Conservation (phyloP, 2,329 filamentous ascomycete species). For the Sclerotinia trifoliorum region DNA sequence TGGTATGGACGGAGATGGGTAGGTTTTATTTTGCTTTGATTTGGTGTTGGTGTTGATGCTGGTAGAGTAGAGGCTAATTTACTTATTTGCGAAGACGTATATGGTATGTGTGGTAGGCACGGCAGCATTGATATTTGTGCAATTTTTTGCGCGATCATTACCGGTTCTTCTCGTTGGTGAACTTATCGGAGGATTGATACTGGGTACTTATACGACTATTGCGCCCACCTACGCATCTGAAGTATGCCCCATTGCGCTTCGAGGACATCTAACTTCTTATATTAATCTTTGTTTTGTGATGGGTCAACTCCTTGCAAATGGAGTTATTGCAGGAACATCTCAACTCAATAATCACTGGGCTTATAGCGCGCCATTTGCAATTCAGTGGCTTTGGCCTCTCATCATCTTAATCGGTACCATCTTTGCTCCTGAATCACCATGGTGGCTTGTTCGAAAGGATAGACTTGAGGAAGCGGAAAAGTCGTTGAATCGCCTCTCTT, state of each 20-base stretch:
- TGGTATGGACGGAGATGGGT: constrained; percentile 30
- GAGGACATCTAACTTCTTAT: constrained; percentile 51
- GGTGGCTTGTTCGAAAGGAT: constrained; percentile 49
- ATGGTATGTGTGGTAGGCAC: constrained; percentile 25
- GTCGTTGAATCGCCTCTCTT: constrained; percentile 33
- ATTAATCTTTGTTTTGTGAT: constrained; percentile 54
- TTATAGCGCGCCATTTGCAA: constrained; percentile 38
- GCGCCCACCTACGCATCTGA: constrained; percentile 44
- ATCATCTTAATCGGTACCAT: constrained; percentile 47
- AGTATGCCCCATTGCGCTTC: constrained; percentile 52
- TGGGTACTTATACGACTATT: constrained; percentile 50
- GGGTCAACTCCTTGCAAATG: constrained; percentile 49
- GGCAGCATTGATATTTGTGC: constrained; percentile 28
- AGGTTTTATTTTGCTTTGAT: constrained; percentile 9
- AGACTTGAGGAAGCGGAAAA: constrained; percentile 44
- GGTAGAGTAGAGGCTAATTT: not conserved
- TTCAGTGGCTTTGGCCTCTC: constrained; percentile 55
- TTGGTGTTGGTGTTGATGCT: not conserved
- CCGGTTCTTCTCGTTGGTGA: constrained; percentile 28
- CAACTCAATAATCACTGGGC: constrained; percentile 32
- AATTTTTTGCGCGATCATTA: constrained; percentile 30
- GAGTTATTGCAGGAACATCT: constrained; percentile 43
- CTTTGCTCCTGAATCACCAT: constrained; percentile 50
- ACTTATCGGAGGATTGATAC: constrained; percentile 46
- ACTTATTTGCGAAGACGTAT: constrained; percentile 22